Evolutionary conservation across 2,329 filamentous ascomycete genomes (phyloP), one percentile per base, ranked within the genome.

Genomic region (Cryphonectria nitschkei): DNA sequence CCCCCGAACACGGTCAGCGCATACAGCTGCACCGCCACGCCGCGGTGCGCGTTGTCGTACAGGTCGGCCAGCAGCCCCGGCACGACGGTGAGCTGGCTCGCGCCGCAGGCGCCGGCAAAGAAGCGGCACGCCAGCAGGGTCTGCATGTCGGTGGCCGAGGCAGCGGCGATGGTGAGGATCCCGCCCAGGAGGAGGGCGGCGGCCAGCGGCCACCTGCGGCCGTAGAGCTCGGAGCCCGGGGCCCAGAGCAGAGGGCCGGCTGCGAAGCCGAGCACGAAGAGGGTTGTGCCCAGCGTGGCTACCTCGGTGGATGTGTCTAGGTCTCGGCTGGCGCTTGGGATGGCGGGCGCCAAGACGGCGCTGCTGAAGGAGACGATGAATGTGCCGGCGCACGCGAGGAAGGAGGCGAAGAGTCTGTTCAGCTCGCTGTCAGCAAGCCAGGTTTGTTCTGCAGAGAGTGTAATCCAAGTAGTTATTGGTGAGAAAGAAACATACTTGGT

Each of bases 251-350:
- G 75, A 0, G 78, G 80, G 0, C 80, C 80, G 65, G 75, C 75
- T 1, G 80, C 80, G 64, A 81, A 82, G 1, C 81, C 81, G 3
- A 82, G 76, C 0, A 82, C 79, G 72, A 81, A 82, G 8, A 82
- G 73, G 0, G 78, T 79, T 3, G 79, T 78, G 34, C 80, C 80
- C 3, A 82, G 74, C 3, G 76, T 79, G 14, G 76, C 77, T 6
- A 81, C 78, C 58, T 80, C 79, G n/a, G 50, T 41, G 29, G 68
- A 67, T 39, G 72, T 68, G 52, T 39, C 43, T 16, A 75, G 64
- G 0, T 68, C 62, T 13, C 29, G 32, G 61, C 68, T 70, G 26
- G 65, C 70, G 22, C 13, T 34, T 9, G 41, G 19, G 65, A 61
- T 70, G 65, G 62, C 70, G 0, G 74, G 70, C 8, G 74, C 73